Conservation (phyloP, 176 grass and related monocot species). For the Poa pratensis region DNA sequence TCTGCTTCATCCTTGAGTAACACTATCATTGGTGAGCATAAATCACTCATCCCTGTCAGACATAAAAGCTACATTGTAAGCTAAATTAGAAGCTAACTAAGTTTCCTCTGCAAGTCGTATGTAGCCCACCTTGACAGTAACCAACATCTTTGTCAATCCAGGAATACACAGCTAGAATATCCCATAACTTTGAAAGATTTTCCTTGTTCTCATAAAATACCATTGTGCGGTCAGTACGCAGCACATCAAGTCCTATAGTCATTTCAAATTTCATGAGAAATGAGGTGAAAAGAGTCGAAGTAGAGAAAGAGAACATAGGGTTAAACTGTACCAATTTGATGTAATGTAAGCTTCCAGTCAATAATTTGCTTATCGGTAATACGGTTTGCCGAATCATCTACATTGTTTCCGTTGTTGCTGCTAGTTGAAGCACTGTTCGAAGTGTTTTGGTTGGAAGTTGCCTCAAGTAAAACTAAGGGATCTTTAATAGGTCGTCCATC, state of each 20-base stretch:
- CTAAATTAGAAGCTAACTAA: conserved; percentile 26
- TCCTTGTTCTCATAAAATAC: conserved; percentile 98
- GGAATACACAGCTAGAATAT: conserved; percentile 95
- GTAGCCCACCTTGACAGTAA: conserved; percentile 88
- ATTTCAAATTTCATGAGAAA: conserved; percentile 37
- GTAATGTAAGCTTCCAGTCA: conserved; percentile 94
- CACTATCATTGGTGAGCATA: conserved; percentile 98
- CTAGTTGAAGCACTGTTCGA: conserved; percentile 35
- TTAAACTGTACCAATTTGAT: conserved; percentile 86
- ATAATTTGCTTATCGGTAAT: conserved; percentile 82
- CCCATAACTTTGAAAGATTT: conserved; percentile 98
- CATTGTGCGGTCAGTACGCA: conserved; percentile 93
- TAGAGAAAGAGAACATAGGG: conserved; percentile 28
- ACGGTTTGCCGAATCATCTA: conserved; percentile 26
- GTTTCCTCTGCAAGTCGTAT: conserved; percentile 29
- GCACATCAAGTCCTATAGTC: conserved; percentile 85
- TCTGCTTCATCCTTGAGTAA: conserved; percentile 94
- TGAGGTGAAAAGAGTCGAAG: not conserved
- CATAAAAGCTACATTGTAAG: conserved; percentile 41
- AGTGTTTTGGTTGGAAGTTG: conserved; percentile 52
- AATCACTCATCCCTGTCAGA: conserved; percentile 96
- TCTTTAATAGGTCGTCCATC: conserved; percentile 87
- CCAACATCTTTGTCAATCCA: conserved; percentile 99
- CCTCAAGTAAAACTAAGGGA: conserved; percentile 91
- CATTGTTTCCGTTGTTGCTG: conserved; percentile 19